A percentile compares a stretch with the other conserved stretches of the same genome.
Conservation (phyloP, 2,329 filamentous ascomycete genomes). For the Fusarium nelsonii region DNA sequence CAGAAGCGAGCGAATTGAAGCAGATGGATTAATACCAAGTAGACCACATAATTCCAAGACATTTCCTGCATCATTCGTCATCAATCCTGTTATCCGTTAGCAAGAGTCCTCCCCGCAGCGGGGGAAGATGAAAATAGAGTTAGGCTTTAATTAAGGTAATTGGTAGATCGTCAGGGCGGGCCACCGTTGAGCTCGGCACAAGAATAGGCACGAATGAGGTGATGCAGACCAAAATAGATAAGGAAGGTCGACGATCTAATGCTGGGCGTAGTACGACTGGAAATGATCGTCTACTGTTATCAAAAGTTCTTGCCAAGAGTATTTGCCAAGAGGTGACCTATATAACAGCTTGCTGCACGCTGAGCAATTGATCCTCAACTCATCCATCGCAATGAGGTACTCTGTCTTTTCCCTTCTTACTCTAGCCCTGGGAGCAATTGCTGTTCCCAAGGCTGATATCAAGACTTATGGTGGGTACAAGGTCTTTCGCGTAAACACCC, state of each 20-base stretch:
- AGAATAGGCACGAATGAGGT: conserved; percentile 11
- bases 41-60: conserved; percentile 16
- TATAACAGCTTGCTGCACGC: neutral
- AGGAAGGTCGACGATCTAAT: conserved; percentile 29
- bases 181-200: neutral
- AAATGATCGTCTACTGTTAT: conserved; percentile 18
- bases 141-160: conserved; percentile 32
- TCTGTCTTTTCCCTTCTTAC: conserved; percentile 35
- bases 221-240: conserved; percentile 18
- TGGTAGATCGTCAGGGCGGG: conserved; percentile 29
- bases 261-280: conserved; percentile 10
- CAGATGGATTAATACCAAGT: conserved; percentile 55
- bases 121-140: conserved; percentile 54
- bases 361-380: neutral
- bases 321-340: conserved; percentile 7
- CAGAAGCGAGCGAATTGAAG: conserved; percentile 69
- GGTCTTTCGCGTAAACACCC: conserved; percentile 60
- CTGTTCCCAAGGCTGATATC: conserved; percentile 28
- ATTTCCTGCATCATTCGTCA: conserved; percentile 31
- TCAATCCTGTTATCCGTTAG: conserved; percentile 5
- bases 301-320: conserved; percentile 22
- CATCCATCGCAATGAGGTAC: conserved; percentile 34
- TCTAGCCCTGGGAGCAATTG: conserved; percentile 33
- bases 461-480: conserved; percentile 53
- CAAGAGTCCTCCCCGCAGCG: conserved; percentile 7